Evolutionary conservation across 1,284 basidiomycete species (phyloP).

Genomic region (Rhodofomes roseus): DNA sequence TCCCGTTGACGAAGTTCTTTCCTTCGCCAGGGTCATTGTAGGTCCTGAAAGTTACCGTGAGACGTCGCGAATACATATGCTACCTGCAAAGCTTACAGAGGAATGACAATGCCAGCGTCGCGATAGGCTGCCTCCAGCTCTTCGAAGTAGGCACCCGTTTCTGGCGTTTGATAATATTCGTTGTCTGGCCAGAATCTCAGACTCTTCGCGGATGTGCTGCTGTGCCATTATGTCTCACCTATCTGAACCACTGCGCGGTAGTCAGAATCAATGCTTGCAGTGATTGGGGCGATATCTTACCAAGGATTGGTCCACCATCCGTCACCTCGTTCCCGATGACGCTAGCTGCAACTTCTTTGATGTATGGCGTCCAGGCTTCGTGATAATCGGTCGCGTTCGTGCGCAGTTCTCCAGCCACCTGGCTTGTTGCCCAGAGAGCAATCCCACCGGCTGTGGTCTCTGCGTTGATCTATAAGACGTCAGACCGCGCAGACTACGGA

Average conservation of each 20-base stretch:
- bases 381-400: constrained; percentile 69
- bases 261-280: not conserved
- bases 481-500: not conserved
- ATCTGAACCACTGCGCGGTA: constrained; percentile 54
- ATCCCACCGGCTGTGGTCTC: constrained; percentile 81
- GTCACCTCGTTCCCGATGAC: constrained; percentile 66
- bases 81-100: constrained; percentile 33
- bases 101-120: constrained; percentile 57
- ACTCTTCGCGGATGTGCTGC: not conserved
- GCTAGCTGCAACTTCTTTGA: constrained; percentile 56
- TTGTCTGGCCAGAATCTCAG: constrained; percentile 49
- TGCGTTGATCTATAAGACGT: constrained; percentile 61
- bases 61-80: not conserved
- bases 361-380: constrained; percentile 69
- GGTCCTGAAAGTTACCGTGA: constrained; percentile 31
- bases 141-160: constrained; percentile 58
- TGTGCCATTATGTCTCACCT: constrained; percentile 35
- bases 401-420: constrained; percentile 62
- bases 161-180: constrained; percentile 58
- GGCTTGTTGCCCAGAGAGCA: constrained; percentile 72
- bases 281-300: constrained; percentile 30
- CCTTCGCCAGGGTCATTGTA: constrained; percentile 66
- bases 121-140: constrained; percentile 58
- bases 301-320: constrained; percentile 71
- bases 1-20: constrained; percentile 68